A percentile compares a stretch with the other conserved stretches of the same genome.
Evolutionary conservation across 2,329 filamentous ascomycete species (phyloP).

Genomic region (Ceratocystis diversiconidia): DNA sequence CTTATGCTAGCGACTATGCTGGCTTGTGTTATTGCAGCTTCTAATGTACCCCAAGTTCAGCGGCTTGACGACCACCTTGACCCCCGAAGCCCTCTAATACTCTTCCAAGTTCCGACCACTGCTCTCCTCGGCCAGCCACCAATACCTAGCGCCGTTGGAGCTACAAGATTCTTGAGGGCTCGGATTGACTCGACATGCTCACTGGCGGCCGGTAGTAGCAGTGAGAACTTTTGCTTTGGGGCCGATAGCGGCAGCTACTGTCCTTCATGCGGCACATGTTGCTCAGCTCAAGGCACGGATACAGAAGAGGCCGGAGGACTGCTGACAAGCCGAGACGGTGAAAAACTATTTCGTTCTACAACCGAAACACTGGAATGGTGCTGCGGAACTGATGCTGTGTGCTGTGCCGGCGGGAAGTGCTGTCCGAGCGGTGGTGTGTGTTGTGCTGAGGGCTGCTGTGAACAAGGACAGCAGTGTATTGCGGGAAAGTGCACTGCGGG

Average conservation of each 20-base stretch:
- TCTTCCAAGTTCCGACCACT: not conserved
- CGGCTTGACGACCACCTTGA: not conserved
- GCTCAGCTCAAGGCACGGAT: not conserved
- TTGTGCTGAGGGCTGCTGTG: conserved; percentile 18
- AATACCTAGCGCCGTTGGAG: not conserved
- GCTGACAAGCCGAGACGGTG: not conserved
- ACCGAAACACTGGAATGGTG: conserved; percentile 14
- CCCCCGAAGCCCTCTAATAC: too few relatives aligned
- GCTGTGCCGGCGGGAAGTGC: conserved; percentile 18
- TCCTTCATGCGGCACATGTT: conserved; percentile 17
- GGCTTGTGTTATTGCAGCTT: not conserved
- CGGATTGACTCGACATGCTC: conserved; percentile 4
- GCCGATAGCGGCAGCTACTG: conserved; percentile 14
- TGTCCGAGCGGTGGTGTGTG: conserved; percentile 16
- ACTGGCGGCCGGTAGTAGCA: not conserved
- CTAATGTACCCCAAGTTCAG: not conserved
- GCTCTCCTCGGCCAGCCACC: not conserved
- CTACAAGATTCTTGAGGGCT: not conserved
- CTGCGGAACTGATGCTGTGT: conserved; percentile 12
- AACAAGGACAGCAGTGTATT: conserved; percentile 14
- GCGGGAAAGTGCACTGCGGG: conserved; percentile 12
- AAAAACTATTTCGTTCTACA: not conserved
- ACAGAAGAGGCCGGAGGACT: too few relatives aligned
- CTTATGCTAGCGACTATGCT: not conserved
- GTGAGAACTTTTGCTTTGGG: conserved; percentile 18